Evolutionary conservation across 2,329 filamentous ascomycete genomes (phyloP).

Genomic region (Penicillium sp.): DNA sequence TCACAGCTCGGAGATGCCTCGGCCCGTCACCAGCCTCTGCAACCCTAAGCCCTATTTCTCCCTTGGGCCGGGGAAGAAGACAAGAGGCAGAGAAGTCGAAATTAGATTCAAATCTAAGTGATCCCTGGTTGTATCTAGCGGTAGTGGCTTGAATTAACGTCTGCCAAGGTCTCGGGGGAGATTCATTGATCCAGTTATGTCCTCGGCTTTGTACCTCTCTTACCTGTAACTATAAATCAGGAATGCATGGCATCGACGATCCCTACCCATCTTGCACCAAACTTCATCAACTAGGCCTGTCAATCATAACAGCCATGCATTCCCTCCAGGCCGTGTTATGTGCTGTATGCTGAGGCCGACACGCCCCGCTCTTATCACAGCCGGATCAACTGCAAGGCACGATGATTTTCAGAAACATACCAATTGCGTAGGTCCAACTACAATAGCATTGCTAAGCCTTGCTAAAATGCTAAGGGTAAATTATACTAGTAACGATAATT

Average conservation of each 20-base stretch:
- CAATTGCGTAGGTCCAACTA: not conserved
- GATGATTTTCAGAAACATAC: not conserved
- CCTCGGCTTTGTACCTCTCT: not conserved
- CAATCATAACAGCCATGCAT: not conserved
- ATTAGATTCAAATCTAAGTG: not conserved
- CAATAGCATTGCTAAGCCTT: not conserved
- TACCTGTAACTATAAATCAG: not conserved
- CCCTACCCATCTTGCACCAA: not conserved
- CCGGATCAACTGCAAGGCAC: not conserved
- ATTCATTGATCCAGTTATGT: not conserved
- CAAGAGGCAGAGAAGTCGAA: not conserved
- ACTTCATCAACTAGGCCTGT: not conserved
- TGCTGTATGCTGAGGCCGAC: not conserved
- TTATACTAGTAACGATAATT: not conserved
- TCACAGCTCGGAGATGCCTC: constrained; percentile 9
- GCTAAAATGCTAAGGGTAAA: not conserved
- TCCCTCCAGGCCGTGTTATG: not conserved
- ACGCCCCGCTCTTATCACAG: not conserved
- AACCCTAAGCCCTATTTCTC: constrained; percentile 22
- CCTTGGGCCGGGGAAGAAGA: constrained; percentile 2
- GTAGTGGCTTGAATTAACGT: not conserved
- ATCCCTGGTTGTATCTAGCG: not conserved
- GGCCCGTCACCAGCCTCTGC: constrained; percentile 6
- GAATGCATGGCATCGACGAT: not conserved
- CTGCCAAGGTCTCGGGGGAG: not conserved